Evolutionary conservation across 139 green algal species (phyloP), one percentile per base, ranked within the genome.

Genomic region (Zygnema cylindricum): DNA sequence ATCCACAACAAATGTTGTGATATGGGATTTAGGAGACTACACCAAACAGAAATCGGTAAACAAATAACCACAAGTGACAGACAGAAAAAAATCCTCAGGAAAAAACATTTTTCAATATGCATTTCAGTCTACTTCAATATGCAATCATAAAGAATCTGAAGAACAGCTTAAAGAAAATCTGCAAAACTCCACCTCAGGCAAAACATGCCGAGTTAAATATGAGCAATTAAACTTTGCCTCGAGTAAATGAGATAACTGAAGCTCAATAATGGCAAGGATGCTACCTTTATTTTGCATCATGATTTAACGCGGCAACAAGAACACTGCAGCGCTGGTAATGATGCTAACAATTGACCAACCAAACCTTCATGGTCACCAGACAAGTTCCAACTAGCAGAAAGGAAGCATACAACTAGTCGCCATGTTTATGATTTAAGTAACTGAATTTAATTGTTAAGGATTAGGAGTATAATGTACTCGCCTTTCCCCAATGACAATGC

Each of bases 401-500:
- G 16, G 7, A 25, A 25, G 7, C 49, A 25, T 16, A 63, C 49
- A 63, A 25, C 16, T 7, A 7, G 7, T 63, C 16, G 49, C 7
- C 7, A 16, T 63, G 49, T 25, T 25, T 16, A 63, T 25, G 7
- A 63, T 16, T 25, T 25, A 63, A 63, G 49, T 16, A 16, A 63
- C 49, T 63, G 49, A 63, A 63, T 63, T n/a, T n/a, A n/a, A n/a
- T n/a, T n/a, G n/a, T n/a, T n/a, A n/a, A n/a, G n/a, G n/a, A n/a
- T n/a, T n/a, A n/a, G n/a, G n/a, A 16, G 7, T 63, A 63, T 63
- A 16, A 7, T 7, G 49, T 16, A 63, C 49, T 63, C 7, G 83
- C 81, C 92, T 55, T n/a, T 93, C 92, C 0, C 92, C 92, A 0
- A 94, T 82, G 35, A 95, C 96, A 30, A 99, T 90, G 43, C 96